These are phyloP conservation scores for Barnettozyma sucrosica DNA, from an alignment of 805 yeast species.

Conservation along the genomic window DNA sequence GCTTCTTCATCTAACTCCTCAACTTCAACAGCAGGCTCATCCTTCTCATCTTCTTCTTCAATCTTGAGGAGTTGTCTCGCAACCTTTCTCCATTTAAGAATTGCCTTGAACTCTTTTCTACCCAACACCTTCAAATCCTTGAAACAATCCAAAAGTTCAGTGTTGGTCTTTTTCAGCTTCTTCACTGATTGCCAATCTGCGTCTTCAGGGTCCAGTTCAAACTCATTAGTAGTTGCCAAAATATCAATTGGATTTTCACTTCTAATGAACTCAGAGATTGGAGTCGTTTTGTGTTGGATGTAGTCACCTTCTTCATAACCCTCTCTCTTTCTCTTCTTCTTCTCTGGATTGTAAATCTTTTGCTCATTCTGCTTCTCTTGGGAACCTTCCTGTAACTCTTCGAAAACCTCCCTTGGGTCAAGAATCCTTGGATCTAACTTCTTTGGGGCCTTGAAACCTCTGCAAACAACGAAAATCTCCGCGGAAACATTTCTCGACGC, in stretches of 20 bases:
- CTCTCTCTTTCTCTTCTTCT: slow-evolving; percentile 81
- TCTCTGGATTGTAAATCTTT: slow-evolving; percentile 91
- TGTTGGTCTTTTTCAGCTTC: slow-evolving; percentile 70
- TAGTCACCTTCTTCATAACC: slow-evolving; percentile 97
- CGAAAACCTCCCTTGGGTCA: slow-evolving; percentile 91
- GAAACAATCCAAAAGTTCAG: slow-evolving; percentile 75
- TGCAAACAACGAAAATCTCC: slow-evolving; percentile 95
- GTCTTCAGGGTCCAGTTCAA: slow-evolving; percentile 52
- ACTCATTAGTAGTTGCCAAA: slow-evolving; percentile 66
- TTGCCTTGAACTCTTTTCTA: slow-evolving; percentile 81
- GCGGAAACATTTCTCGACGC: slow-evolving; percentile 99
- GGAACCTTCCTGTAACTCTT: slow-evolving; percentile 67
- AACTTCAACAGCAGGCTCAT: slow-evolving; percentile 41
- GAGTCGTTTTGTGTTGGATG: slow-evolving; percentile 59
- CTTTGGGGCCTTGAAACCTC: slow-evolving; percentile 94
- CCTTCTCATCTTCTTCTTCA: slow-evolving; percentile 42
- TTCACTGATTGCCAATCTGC: slow-evolving; percentile 68
- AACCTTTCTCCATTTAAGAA: slow-evolving; percentile 83
- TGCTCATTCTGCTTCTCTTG: slow-evolving; percentile 73
- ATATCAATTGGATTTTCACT: slow-evolving; percentile 78
- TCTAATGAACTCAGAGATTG: slow-evolving; percentile 75
- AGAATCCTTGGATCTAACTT: slow-evolving; percentile 87
- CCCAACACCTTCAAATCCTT: slow-evolving; percentile 93
- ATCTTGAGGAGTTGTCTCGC: slow-evolving; percentile 76
- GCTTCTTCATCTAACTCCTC: slow-evolving; percentile 82